Conservation (phyloP, 306 rosid species). For the Trifolium fragiferum region DNA sequence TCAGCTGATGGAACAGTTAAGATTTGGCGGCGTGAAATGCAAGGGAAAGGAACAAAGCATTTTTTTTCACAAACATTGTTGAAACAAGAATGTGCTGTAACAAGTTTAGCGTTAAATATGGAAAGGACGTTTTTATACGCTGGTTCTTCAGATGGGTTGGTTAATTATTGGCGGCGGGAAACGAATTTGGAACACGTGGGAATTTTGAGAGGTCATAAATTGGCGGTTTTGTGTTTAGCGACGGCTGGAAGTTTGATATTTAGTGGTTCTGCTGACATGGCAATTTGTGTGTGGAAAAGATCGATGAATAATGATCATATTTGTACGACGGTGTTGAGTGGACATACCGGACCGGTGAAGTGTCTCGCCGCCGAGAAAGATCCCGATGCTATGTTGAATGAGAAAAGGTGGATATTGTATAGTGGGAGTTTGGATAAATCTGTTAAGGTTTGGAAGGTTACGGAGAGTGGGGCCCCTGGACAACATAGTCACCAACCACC, state of each 20-base stretch:
- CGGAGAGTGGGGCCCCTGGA: conserved; percentile 42
- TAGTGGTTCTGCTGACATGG: conserved; percentile 90
- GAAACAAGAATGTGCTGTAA: conserved; percentile 78
- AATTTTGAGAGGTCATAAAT: conserved; percentile 63
- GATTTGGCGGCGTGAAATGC: conserved; percentile 79
- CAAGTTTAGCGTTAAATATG: conserved; percentile 59
- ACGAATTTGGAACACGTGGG: conserved; percentile 60
- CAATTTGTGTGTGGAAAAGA: conserved; percentile 80
- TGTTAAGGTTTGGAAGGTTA: conserved; percentile 83
- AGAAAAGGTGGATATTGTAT: conserved; percentile 67
- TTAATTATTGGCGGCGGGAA: conserved; percentile 69
- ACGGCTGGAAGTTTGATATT: conserved; percentile 66
- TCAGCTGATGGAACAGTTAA: conserved; percentile 90
- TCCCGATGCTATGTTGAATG: conserved; percentile 33
- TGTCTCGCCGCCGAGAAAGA: conserved; percentile 80
- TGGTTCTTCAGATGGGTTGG: conserved; percentile 83
- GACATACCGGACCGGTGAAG: conserved; percentile 89
- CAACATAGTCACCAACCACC: conserved; percentile 30
- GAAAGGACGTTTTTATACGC: conserved; percentile 56
- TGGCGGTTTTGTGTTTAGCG: conserved; percentile 74
- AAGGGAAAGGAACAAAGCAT: conserved; percentile 87
- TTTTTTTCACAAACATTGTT: conserved; percentile 74
- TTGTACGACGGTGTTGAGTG: conserved; percentile 53
- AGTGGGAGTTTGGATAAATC: conserved; percentile 97
- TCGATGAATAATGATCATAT: conserved; percentile 50